Evolutionary conservation across 352 stramenopile species (phyloP).

Genomic region (Phytophthora podocarpi): DNA sequence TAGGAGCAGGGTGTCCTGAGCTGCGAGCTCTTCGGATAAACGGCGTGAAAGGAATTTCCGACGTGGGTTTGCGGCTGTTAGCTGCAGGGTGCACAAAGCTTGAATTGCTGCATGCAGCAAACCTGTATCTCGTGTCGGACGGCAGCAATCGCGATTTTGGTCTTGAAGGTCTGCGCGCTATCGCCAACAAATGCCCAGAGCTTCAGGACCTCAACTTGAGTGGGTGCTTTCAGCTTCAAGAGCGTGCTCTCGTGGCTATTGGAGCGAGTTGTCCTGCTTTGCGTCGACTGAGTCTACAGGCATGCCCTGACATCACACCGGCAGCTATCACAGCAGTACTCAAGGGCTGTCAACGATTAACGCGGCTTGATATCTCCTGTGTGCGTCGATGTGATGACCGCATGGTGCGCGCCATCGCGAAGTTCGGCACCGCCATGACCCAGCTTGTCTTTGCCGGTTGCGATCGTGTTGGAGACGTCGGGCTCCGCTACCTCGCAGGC

Average conservation of each 20-base stretch:
- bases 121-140: slow-evolving; percentile 92
- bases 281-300: slow-evolving; percentile 73
- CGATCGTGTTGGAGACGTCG: slow-evolving; percentile 62
- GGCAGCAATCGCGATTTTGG: slow-evolving; percentile 92
- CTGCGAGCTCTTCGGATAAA: slow-evolving; percentile 51
- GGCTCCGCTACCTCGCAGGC: slow-evolving; percentile 51
- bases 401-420: slow-evolving; percentile 55
- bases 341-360: slow-evolving; percentile 51
- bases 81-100: slow-evolving; percentile 84
- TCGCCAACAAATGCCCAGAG: slow-evolving; percentile 62
- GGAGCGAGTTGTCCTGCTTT: slow-evolving; percentile 57
- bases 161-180: slow-evolving; percentile 90
- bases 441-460: slow-evolving; percentile 71
- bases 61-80: slow-evolving; percentile 87
- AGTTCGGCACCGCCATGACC: slow-evolving; percentile 34
- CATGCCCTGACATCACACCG: slow-evolving; percentile 84
- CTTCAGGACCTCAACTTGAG: slow-evolving; percentile 62
- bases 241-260: slow-evolving; percentile 83
- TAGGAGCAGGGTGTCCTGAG: slow-evolving; percentile 44
- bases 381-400: slow-evolving; percentile 66
- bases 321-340: slow-evolving; percentile 66
- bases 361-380: slow-evolving; percentile 57
- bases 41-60: slow-evolving; percentile 77
- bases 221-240: slow-evolving; percentile 85
- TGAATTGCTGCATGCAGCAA: slow-evolving; percentile 68